phyloP scores from a whole-genome alignment of 352 stramenopile genomes.

The Globisporangium solare region DNA sequence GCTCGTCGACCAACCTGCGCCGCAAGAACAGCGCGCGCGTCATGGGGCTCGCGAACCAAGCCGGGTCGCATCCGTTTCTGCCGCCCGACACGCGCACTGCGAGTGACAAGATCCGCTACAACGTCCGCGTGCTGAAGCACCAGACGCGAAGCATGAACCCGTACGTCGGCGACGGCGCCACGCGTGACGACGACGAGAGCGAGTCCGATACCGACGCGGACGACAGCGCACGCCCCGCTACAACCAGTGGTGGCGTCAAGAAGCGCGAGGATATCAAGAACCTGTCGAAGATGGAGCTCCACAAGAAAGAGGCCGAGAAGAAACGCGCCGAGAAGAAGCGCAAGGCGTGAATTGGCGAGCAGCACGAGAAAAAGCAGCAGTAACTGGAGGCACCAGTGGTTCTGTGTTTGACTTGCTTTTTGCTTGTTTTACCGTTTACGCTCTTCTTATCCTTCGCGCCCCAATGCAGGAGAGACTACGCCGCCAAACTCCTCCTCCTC shows the following conservation, averaged over 20 bases:
- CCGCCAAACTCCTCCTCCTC: neutral
- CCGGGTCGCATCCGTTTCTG: slow-evolving; percentile 19
- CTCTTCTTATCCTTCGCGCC: neutral
- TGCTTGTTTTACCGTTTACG: neutral
- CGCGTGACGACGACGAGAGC: slow-evolving; percentile 18
- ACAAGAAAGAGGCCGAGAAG: slow-evolving; percentile 51
- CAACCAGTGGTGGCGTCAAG: slow-evolving; percentile 22
- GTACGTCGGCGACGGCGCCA: slow-evolving; percentile 35
- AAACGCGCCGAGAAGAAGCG: slow-evolving; percentile 35
- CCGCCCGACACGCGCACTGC: slow-evolving; percentile 36
- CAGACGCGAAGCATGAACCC: slow-evolving; percentile 58
- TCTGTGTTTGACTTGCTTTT: neutral
- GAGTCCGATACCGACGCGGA: slow-evolving; percentile 15
- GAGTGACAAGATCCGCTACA: slow-evolving; percentile 70
- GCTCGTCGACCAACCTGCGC: slow-evolving; percentile 40
- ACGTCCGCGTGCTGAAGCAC: slow-evolving; percentile 55
- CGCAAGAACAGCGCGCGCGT: slow-evolving; percentile 74
- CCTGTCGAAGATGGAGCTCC: slow-evolving; percentile 46
- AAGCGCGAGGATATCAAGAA: slow-evolving; percentile 66
- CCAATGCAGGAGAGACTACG: no score
- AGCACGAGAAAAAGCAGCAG: neutral
- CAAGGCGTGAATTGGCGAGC: slow-evolving; percentile 11
- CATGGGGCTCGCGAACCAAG: slow-evolving; percentile 28
- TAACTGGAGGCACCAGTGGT: neutral
- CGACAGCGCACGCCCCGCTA: slow-evolving; percentile 1